Conservation (phyloP, 257 asterid genomes). For the Solanum corneliomulleri region DNA sequence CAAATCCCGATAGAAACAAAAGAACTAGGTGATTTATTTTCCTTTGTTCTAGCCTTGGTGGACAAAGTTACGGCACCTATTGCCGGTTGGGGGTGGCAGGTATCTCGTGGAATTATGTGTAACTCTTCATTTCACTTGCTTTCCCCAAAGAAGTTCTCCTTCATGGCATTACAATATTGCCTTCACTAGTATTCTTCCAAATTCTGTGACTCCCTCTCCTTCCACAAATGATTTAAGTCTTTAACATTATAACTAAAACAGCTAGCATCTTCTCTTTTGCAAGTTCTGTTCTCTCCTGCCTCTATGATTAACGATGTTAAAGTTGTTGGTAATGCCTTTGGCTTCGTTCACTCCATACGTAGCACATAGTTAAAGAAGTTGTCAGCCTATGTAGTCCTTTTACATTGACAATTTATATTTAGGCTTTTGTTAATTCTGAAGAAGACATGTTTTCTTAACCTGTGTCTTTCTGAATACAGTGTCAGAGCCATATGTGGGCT, state of each 20-base stretch:
- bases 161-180: background rate
- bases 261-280: background rate
- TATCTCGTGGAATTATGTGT: background rate
- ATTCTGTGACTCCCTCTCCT: background rate
- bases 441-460: background rate
- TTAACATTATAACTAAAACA: background rate
- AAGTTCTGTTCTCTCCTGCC: background rate
- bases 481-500: constrained; percentile 76
- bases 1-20: background rate
- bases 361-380: background rate
- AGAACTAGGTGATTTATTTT: background rate
- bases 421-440: background rate
- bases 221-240: no score
- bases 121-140: background rate
- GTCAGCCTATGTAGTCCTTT: background rate
- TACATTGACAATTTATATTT: background rate
- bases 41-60: background rate
- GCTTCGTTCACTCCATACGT: background rate
- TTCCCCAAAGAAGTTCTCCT: background rate
- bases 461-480: constrained; percentile 20
- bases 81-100: background rate
- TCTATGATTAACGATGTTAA: background rate
- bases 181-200: background rate
- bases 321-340: background rate
- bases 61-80: background rate